These are phyloP conservation scores for Paecilomyces fulvus DNA, from an alignment of 2,329 filamentous ascomycete genomes.

Conservation along the genomic window DNA sequence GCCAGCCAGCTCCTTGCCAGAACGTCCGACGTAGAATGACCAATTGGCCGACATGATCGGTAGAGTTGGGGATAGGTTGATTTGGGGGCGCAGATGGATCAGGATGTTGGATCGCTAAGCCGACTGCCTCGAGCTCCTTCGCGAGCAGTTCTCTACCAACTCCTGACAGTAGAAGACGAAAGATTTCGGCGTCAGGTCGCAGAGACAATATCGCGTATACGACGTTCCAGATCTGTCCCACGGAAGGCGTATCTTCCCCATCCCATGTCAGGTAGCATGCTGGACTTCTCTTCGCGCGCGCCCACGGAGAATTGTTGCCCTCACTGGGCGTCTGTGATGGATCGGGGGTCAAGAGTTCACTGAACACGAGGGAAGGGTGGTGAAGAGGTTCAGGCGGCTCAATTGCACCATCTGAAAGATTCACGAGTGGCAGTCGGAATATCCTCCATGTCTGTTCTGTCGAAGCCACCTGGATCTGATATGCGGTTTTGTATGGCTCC, in stretches of 20 bases:
- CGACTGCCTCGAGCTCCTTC: slow-evolving; percentile 13
- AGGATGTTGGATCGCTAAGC: slow-evolving; percentile 38
- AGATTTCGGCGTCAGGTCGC: neutral
- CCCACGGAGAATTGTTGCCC: slow-evolving; percentile 33
- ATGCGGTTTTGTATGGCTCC: slow-evolving; percentile 13
- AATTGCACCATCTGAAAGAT: slow-evolving; percentile 11
- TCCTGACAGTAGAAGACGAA: neutral
- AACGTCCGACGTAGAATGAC: slow-evolving; percentile 50
- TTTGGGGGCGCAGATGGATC: slow-evolving; percentile 30
- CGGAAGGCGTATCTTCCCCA: slow-evolving; percentile 16
- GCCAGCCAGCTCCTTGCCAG: slow-evolving; percentile 63
- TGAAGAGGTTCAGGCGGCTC: slow-evolving; percentile 19
- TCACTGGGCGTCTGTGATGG: slow-evolving; percentile 12
- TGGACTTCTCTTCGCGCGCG: slow-evolving; percentile 22
- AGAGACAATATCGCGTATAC: slow-evolving; percentile 29
- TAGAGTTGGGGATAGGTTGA: slow-evolving; percentile 19
- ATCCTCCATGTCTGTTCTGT: slow-evolving; percentile 1
- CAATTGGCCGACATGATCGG: slow-evolving; percentile 33
- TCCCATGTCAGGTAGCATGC: slow-evolving; percentile 27
- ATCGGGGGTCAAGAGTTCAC: slow-evolving; percentile 16
- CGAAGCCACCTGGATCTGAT: slow-evolving; percentile 12
- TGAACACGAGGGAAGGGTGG: slow-evolving; percentile 20
- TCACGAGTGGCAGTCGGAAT: slow-evolving; percentile 1
- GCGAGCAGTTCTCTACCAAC: neutral
- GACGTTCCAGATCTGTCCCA: slow-evolving; percentile 33